Evolutionary conservation across 495 filamentous ascomycete genomes (phyloP), one percentile per base, ranked within the genome.

Genomic region (Pseudomonodictys pantanalensis): DNA sequence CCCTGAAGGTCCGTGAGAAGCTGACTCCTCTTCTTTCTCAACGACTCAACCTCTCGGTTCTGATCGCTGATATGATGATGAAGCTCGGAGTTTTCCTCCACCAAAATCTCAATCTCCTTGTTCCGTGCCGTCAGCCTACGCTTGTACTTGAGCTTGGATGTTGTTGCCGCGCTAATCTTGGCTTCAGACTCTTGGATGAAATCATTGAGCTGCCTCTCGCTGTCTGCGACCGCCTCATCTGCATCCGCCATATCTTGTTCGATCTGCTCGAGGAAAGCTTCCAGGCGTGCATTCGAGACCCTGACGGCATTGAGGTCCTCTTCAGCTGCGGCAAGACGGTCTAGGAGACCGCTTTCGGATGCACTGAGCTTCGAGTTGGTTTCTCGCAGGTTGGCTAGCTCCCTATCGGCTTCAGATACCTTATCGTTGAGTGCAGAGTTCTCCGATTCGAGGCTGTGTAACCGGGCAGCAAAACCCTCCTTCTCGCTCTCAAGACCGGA

Each of bases 11-110:
- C 69, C 1, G 66, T 66, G 20, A 72, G 71, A 3, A 72, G 62
- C 9, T 71, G 68, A 0, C 70, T 70, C 18, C 75, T 75, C 12
- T 61, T 60, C 33, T 57, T 55, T 44, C 69, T 66, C 50, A 66
- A 33, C 2, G 18, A 41, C 28, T 53, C 47, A 17, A 62, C 44
- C 3, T 62, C 43, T 7, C 54, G 38, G 22, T 45, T 39, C 28
- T 66, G 46, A 26, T 58, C 15, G 7, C 33, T 32, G 28, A 62
- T 18, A 3, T 58, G 52, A 24, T 53, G 32, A 11, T 62, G 52
- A 10, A 66, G 41, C 8, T 57, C 58, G 1, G 50, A 29, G 33
- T 66, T 66, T 33, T 62, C 63, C 30, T 49, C 48, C 44, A 46
- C 54, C 22, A 66, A 38, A 12, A 47, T 26, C 18, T 59, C 59